These are phyloP conservation scores for Paraconiothyrium sp. DNA, from an alignment of 2,329 filamentous ascomycete genomes.

Conservation along the genomic window DNA sequence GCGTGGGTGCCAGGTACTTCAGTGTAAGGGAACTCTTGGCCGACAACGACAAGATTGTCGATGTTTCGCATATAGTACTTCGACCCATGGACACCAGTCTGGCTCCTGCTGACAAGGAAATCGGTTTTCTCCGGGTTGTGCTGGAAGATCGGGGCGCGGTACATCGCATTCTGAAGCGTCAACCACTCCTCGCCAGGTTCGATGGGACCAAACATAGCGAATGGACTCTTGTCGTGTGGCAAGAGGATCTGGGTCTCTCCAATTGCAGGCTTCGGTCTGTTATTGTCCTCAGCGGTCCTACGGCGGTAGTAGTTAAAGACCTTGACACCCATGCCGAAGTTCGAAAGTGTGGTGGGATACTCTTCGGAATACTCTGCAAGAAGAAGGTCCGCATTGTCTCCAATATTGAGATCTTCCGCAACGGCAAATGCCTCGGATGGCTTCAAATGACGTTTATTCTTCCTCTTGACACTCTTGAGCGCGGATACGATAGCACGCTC, in stretches of 20 bases:
- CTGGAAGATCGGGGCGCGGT: slow-evolving; percentile 90
- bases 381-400: slow-evolving; percentile 87
- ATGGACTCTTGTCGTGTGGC: slow-evolving; percentile 94
- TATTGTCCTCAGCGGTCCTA: slow-evolving; percentile 78
- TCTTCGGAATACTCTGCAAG: slow-evolving; percentile 97
- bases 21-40: slow-evolving; percentile 89
- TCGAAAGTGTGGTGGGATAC: slow-evolving; percentile 88
- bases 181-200: slow-evolving; percentile 90
- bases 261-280: slow-evolving; percentile 80
- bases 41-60: slow-evolving; percentile 89
- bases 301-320: slow-evolving; percentile 97
- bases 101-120: slow-evolving; percentile 85
- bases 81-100: slow-evolving; percentile 79
- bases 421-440: slow-evolving; percentile 80
- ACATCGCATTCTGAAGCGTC: slow-evolving; percentile 95
- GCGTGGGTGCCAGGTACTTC: slow-evolving; percentile 95
- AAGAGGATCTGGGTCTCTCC: slow-evolving; percentile 89
- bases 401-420: slow-evolving; percentile 84
- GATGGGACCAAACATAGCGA: slow-evolving; percentile 93
- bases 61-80: slow-evolving; percentile 87
- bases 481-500: slow-evolving; percentile 77
- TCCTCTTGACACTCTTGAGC: slow-evolving; percentile 76
- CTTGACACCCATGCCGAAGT: slow-evolving; percentile 96
- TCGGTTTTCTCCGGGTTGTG: slow-evolving; percentile 81
- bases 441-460: slow-evolving; percentile 79